Base-by-base conservation (phyloP, 176 grass and related monocot genomes). In the Panicum miliaceum region DNA sequence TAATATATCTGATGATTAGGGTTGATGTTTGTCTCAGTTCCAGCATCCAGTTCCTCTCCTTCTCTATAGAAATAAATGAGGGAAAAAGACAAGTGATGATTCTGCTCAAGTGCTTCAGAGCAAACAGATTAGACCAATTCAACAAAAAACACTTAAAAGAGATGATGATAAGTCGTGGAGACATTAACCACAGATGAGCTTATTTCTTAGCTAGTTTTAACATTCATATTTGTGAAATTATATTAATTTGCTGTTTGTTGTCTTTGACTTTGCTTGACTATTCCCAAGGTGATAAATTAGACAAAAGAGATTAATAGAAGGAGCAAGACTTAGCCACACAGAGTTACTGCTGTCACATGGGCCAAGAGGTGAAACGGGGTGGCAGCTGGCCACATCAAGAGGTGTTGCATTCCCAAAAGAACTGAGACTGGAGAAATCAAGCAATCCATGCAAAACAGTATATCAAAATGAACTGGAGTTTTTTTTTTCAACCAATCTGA, bases 1-100 rank as follows among this genome's bases (percentile, higher is more conserved):
- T 98, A 95, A 67, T 95, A 95, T 43, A 98, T 68, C 86, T 94
- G 86, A 29, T 98, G 96, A 87, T 98, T 93, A 71, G 95, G 76
- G 87, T 95, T 98, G 52, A 98, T 93, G 84, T 93, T 90, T 71
- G 92, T 98, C 85, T 98, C 91, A 35, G 96, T 98, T 48, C 96
- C 96, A 43, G 83, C 91, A 90, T 98, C 96, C 82, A 95, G 19
- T 60, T 90, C 85, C 68, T 18, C 79, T 82, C 79, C 86, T 79
- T 81, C 83, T 88, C 87, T 94, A 83, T 53, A 69, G 71, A 85
- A 83, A 87, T 12, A 12, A 80, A 32, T 58, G 7, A 64, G 56
- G 7, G 53, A 36, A 74, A 26, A 72, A 86, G 72, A 20, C 34
- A 90, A 76, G 59, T 32, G 76, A 81, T 29, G 51, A 56, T 75